Conservation (phyloP, 768 basidiomycete genomes). For the Neoboletus brunneissimus region DNA sequence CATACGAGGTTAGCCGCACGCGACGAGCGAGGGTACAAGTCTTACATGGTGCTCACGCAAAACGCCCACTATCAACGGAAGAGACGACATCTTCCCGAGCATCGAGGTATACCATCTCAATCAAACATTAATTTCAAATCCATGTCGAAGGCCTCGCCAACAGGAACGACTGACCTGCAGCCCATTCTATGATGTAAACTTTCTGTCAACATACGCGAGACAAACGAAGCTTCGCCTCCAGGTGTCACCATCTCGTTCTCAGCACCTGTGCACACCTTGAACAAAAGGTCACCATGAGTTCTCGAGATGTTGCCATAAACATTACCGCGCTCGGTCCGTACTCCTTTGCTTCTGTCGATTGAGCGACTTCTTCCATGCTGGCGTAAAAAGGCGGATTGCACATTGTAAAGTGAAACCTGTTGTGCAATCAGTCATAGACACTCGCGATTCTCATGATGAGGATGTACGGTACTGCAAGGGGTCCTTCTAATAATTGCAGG, state of each 20-base stretch:
- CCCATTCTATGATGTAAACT: constrained; percentile 48
- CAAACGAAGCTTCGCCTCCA: constrained; percentile 84
- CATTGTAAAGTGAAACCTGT: constrained; percentile 76
- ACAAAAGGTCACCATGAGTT: background rate
- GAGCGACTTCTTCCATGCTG: constrained; percentile 63
- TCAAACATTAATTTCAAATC: background rate
- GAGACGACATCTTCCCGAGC: constrained; percentile 82
- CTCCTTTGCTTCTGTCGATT: constrained; percentile 62
- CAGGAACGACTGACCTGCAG: constrained; percentile 49
- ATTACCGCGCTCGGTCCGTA: constrained; percentile 67
- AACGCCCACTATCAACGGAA: constrained; percentile 55
- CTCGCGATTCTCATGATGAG: background rate
- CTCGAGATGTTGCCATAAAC: background rate
- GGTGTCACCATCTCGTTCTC: constrained; percentile 84
- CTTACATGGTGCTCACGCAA: constrained; percentile 48
- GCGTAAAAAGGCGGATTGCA: constrained; percentile 97
- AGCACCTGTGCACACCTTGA: constrained; percentile 81
- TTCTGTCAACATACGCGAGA: constrained; percentile 73
- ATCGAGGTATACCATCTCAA: constrained; percentile 87
- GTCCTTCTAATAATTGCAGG: constrained; percentile 33
- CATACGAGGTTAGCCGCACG: background rate
- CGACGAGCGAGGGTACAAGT: background rate
- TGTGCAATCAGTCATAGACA: background rate
- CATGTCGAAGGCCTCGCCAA: background rate
- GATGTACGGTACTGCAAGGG: constrained; percentile 5